Conservation (phyloP, 495 filamentous ascomycete species). For the Penicillium canescens region DNA sequence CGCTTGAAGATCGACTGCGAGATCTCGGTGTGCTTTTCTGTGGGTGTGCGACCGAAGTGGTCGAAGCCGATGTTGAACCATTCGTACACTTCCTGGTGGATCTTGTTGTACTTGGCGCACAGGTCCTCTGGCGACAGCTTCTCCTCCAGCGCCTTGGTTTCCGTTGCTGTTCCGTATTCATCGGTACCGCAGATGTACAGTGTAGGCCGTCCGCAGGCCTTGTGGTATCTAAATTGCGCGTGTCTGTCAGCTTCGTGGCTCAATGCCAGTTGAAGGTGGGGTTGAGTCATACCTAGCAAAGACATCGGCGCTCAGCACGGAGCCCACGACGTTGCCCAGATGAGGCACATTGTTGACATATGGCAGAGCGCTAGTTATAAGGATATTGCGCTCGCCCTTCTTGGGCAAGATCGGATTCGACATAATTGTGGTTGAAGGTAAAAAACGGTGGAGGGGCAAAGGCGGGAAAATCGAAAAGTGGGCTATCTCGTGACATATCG, state of each 20-base stretch:
- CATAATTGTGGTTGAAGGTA: constrained; percentile 26
- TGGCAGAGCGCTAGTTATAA: constrained; percentile 62
- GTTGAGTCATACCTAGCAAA: constrained; percentile 59
- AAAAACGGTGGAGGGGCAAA: constrained; percentile 30
- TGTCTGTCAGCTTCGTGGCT: constrained; percentile 15
- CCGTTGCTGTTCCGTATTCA: constrained; percentile 86
- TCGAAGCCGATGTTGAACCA: constrained; percentile 89
- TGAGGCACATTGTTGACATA: constrained; percentile 98
- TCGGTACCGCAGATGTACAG: constrained; percentile 61
- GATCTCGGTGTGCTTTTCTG: constrained; percentile 79
- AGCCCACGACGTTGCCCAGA: constrained; percentile 90
- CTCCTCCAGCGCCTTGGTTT: constrained; percentile 73
- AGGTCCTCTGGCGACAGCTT: constrained; percentile 69
- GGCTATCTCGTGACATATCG: constrained; percentile 31
- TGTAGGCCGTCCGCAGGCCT: constrained; percentile 64
- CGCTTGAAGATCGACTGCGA: constrained; percentile 82
- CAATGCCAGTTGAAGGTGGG: constrained; percentile 6
- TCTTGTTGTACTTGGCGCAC: constrained; percentile 81
- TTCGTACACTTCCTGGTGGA: constrained; percentile 83
- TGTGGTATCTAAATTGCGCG: constrained; percentile 61
- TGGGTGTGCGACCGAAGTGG: constrained; percentile 81
- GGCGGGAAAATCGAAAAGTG: constrained; percentile 31
- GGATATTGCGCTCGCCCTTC: constrained; percentile 44
- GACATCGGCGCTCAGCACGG: constrained; percentile 80
- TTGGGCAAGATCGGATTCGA: constrained; percentile 41